Evolutionary conservation across 331 rosid genomes (phyloP), one percentile per base, ranked within the genome.

Genomic region (Dryas integrifolia): DNA sequence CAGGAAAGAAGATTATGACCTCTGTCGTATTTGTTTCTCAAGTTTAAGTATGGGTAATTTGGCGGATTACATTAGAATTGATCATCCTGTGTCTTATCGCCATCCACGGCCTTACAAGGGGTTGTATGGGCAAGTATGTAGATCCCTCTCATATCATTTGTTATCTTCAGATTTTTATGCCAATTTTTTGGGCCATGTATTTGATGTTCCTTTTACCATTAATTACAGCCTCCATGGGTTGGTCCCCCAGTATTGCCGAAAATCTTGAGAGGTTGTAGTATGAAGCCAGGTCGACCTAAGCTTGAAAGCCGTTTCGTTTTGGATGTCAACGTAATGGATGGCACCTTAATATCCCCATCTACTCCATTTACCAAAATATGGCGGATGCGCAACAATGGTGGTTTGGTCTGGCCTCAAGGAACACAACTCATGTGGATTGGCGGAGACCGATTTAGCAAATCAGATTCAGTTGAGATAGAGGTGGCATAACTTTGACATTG

Each of bases 341-440:
- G 89, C 65, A 92, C 99, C 15, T 48, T 86, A 67, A 90, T 95
- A 88, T 80, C 94, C 70, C 98, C 99, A 58, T 76, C 83, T 58
- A 88, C 96, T 44, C 78, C 84, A 67, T 92, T 95, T 75, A 95
- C 96, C 70, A 95, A 95, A 85, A 90, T 92, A 74, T 95, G 99
- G 98, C 85, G 90, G 80, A 82, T 95, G 92, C 86, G 84, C 41
- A 95, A 95, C 83, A 88, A 49, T 61, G 99, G 99, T 56, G 50
- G 82, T 70, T 2, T 62, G 48, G 69, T 65, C 43, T 95, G 99
- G 99, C 96, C 92, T 46, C 78, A 55, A 47, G 97, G 93, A 67
- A 80, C 92, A 59, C 87, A 85, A 77, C 92, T 95, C 71, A 84
- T 88, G 64, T 88, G 98, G 92, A 83, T 79, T 68, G 98, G 90